Percentiles rank a stretch among this genome's conserved stretches.
Conservation (phyloP, 352 stramenopile species). For the Discostella stelligera region DNA sequence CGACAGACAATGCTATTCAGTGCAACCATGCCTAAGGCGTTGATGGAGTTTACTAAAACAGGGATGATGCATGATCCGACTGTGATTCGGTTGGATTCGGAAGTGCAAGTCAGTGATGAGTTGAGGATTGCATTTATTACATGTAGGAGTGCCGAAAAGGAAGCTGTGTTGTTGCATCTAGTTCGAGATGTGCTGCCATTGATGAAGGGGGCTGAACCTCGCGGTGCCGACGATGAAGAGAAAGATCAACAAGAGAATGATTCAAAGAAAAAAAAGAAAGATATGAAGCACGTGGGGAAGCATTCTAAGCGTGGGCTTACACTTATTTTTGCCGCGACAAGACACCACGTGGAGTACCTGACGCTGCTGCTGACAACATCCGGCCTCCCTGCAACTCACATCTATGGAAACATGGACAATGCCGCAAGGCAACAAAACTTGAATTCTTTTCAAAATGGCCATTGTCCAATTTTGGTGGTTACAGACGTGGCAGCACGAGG, state of each 20-base stretch:
- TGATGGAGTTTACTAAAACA: slow-evolving; percentile 98
- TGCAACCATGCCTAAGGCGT: slow-evolving; percentile 95
- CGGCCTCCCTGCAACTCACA: slow-evolving; percentile 85
- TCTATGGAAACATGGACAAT: slow-evolving; percentile 97
- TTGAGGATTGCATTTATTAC: slow-evolving; percentile 97
- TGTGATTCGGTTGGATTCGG: slow-evolving; percentile 96
- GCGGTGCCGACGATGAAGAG: slow-evolving; percentile 9
- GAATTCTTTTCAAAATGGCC: slow-evolving; percentile 89
- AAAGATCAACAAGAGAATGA: slow-evolving; percentile 20
- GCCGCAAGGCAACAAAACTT: slow-evolving; percentile 91
- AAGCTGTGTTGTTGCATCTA: slow-evolving; percentile 94
- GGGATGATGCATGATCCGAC: slow-evolving; percentile 96
- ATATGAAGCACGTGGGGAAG: slow-evolving; percentile 42
- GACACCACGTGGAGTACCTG: slow-evolving; percentile 98
- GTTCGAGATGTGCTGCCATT: slow-evolving; percentile 90
- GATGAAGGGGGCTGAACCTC: slow-evolving; percentile 41
- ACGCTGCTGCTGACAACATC: slow-evolving; percentile 87
- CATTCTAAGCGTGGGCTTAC: slow-evolving; percentile 83
- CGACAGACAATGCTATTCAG: slow-evolving; percentile 99
- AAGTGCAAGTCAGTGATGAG: slow-evolving; percentile 97
- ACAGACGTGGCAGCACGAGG: slow-evolving; percentile 98
- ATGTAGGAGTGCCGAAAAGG: slow-evolving; percentile 92
- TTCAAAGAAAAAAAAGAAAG: slow-evolving; percentile 71
- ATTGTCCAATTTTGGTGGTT: slow-evolving; percentile 95
- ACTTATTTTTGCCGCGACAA: slow-evolving; percentile 97